Evolutionary conservation across 306 rosid genomes (phyloP), one percentile per base, ranked within the genome.

Genomic region (Vigna trinervia): DNA sequence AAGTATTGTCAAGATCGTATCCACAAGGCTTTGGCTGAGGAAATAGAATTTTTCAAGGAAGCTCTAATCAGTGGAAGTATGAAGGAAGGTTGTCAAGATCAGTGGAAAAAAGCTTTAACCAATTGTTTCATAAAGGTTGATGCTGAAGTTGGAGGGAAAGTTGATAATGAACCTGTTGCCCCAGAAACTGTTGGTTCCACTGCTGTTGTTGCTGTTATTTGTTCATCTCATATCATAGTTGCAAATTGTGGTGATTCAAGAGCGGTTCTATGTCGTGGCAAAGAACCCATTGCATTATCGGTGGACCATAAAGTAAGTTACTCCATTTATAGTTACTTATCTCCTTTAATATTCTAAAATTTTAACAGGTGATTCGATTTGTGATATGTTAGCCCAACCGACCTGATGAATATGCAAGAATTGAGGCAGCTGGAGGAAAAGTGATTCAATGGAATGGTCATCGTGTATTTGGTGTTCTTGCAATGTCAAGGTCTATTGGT

Each of bases 401-500:
- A 79, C 93, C 88, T 51, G 98, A 93, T 77, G 98, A 93, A 86
- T 89, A 88, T 78, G 98, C 92, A 46, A 88, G 98, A 84, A 93
- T 93, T 76, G 97, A 93, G 82, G 98, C 93, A 65, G 93, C 98
- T 12, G 98, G 98, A 67, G 98, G 98, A 73, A 93, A 93, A 84
- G 98, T 93, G 82, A 91, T 93, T 67, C 97, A 91, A 39, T 93
- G 98, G 98, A 93, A 93, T 58, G 98, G 98, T 11, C 92, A 91
- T 76, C 96, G 98, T 48, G 98, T 93, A 38, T 93, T 88, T 77
- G 98, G 98, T 74, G 98, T 93, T 76, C 93, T 93, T 63, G 98
- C 98, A 22, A 91, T 93, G 98, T 93, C 98, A 32, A 88, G 98
- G 85, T 93, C 98, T n/a, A 93, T 93, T 11, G 98, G 98, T 93